phyloP scores from a whole-genome alignment of 192 early-diverging fungal genomes.

The Phlyctochytrium planicorne region DNA sequence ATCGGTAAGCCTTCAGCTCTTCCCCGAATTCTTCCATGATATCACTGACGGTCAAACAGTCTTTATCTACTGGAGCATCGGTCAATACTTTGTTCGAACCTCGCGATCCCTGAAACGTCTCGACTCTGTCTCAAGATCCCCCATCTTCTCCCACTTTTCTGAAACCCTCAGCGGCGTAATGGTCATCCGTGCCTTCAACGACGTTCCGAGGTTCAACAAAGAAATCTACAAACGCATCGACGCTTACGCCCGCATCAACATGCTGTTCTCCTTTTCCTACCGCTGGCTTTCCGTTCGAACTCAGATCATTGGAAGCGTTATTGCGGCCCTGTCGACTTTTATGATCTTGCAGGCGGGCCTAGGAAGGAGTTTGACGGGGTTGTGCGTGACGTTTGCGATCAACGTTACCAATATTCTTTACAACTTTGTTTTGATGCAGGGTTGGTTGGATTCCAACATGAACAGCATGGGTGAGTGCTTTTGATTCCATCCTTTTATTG shows the following conservation, averaged over 20 bases:
- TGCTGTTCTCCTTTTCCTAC: conserved; percentile 3
- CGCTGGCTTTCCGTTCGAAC: conserved; percentile 23
- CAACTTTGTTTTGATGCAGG: conserved; percentile 62
- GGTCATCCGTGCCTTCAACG: conserved; percentile 9
- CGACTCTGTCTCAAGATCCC: conserved; percentile 32
- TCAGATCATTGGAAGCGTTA: conserved; percentile 11
- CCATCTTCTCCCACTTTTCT: conserved; percentile 37
- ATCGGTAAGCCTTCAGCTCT: conserved; percentile 8
- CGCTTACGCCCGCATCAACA: conserved; percentile 10
- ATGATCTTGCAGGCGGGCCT: conserved; percentile 58
- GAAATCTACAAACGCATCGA: conserved; percentile 9
- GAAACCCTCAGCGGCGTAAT: conserved; percentile 30
- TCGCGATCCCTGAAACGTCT: conserved; percentile 36
- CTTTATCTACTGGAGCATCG: conserved; percentile 21
- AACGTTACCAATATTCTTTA: conserved; percentile 71
- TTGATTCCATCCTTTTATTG: conserved; percentile 1
- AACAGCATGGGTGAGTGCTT: conserved; percentile 48
- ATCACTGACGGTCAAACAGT: neutral
- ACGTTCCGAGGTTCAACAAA: conserved; percentile 1
- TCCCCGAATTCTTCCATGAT: neutral
- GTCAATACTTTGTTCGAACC: conserved; percentile 22
- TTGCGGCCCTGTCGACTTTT: conserved; percentile 60
- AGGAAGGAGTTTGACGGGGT: conserved; percentile 75
- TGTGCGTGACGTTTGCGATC: conserved; percentile 75
- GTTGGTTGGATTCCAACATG: conserved; percentile 70